A percentile compares a stretch with the other conserved stretches of the same genome.
phyloP scores from a whole-genome alignment of 495 filamentous ascomycete species.

The Terfezia claveryi region DNA sequence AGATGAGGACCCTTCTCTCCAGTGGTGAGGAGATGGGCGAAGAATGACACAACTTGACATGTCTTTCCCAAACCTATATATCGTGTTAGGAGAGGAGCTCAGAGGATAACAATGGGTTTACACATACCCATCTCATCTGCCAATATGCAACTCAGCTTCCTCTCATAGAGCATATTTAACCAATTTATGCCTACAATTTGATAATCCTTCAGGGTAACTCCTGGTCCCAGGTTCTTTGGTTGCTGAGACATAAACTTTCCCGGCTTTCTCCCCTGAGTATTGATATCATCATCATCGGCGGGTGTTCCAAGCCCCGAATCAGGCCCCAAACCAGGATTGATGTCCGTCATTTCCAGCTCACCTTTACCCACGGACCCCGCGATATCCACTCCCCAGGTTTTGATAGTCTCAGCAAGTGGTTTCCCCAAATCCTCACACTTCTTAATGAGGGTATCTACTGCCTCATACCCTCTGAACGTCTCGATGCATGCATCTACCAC shows the following conservation, averaged over 20 bases:
- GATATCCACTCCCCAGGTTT: conserved; percentile 55
- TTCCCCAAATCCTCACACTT: conserved; percentile 49
- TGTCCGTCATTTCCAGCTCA: conserved; percentile 43
- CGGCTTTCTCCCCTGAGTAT: conserved; percentile 27
- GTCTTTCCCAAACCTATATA: conserved; percentile 61
- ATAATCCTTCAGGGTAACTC: conserved; percentile 64
- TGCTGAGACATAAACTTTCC: conserved; percentile 31
- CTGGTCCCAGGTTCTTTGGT: conserved; percentile 48
- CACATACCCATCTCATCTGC: conserved; percentile 74
- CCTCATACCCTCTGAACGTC: conserved; percentile 48
- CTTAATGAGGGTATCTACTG: conserved; percentile 55
- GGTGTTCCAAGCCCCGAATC: conserved; percentile 64
- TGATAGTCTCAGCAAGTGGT: conserved; percentile 44
- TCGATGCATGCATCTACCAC: conserved; percentile 49
- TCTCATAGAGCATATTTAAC: conserved; percentile 58
- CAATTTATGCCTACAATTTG: conserved; percentile 91
- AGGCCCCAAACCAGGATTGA: conserved; percentile 26
- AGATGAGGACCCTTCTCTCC: conserved; percentile 56
- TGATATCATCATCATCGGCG: conserved; percentile 29
- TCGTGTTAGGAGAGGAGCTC: conserved; percentile 1
- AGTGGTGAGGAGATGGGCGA: conserved; percentile 55
- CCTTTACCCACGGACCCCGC: conserved; percentile 34
- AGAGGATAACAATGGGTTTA: neutral
- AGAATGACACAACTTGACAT: conserved; percentile 82
- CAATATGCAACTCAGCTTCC: conserved; percentile 62